Conservation (phyloP, 2,329 filamentous ascomycete species). For the Dendrostoma leiphaemia region DNA sequence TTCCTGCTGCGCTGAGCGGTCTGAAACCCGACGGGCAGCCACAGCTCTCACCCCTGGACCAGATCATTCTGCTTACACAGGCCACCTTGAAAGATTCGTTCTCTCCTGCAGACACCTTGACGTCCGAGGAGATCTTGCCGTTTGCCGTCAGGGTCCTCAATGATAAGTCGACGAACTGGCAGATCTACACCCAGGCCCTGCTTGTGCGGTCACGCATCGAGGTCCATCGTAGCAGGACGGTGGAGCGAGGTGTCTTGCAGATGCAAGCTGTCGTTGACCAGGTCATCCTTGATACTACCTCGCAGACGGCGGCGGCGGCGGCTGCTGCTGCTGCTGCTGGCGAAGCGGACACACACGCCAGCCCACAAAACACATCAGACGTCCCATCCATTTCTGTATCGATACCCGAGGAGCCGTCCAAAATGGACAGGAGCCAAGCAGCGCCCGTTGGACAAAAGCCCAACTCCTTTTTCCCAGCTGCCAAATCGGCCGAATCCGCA, state of each 20-base stretch:
- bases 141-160: conserved; percentile 86
- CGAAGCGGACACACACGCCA: conserved; percentile 26
- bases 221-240: conserved; percentile 78
- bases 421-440: conserved; percentile 10
- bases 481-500: conserved; percentile 75
- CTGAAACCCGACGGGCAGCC: conserved; percentile 81
- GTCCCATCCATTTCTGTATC: conserved; percentile 12
- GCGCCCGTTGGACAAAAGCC: conserved; percentile 42
- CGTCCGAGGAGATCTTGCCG: conserved; percentile 88
- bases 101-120: conserved; percentile 79
- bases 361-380: conserved; percentile 25
- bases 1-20: conserved; percentile 61
- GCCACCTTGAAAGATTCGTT: conserved; percentile 85
- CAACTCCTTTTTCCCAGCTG: conserved; percentile 77
- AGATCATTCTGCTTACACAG: conserved; percentile 86
- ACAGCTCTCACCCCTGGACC: conserved; percentile 77
- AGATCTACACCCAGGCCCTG: conserved; percentile 92
- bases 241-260: conserved; percentile 87
- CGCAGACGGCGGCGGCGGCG: too few species aligned
- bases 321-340: neutral
- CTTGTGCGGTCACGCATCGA: conserved; percentile 89
- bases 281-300: conserved; percentile 79
- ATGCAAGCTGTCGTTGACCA: conserved; percentile 95
- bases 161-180: conserved; percentile 93
- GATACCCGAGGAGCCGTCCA: conserved; percentile 24